Evolutionary conservation across 768 basidiomycete genomes (phyloP).

Genomic region (Trametes cinnabarina): DNA sequence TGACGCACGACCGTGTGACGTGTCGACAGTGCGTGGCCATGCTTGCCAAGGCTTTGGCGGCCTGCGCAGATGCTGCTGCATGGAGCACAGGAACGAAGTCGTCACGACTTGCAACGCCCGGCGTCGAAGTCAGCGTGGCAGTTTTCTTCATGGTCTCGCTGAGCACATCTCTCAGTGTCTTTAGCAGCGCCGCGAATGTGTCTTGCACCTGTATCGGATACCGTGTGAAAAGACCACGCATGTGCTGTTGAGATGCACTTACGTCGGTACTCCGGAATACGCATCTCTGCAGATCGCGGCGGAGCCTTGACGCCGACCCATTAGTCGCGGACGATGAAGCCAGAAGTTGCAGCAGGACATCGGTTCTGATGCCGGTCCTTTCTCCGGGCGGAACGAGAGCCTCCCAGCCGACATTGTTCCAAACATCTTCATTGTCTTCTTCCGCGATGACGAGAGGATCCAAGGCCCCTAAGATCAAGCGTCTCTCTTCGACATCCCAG

Average conservation of each 20-base stretch:
- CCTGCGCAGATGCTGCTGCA: background rate
- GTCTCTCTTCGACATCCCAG: constrained; percentile 64
- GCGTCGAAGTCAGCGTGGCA: constrained; percentile 20
- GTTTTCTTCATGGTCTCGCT: constrained; percentile 32
- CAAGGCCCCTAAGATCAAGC: constrained; percentile 61
- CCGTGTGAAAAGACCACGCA: background rate
- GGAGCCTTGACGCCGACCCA: constrained; percentile 21
- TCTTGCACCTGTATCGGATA: constrained; percentile 50
- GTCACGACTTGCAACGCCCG: constrained; percentile 48
- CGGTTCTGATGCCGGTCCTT: constrained; percentile 61
- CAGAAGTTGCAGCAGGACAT: constrained; percentile 43
- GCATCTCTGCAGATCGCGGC: constrained; percentile 48
- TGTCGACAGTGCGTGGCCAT: constrained; percentile 21
- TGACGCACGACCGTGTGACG: constrained; percentile 52
- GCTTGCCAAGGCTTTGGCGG: background rate
- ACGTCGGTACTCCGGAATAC: constrained; percentile 75
- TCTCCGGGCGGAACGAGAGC: constrained; percentile 48
- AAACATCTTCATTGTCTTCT: constrained; percentile 21
- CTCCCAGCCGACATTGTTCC: constrained; percentile 33
- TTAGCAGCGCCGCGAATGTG: constrained; percentile 33
- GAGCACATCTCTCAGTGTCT: constrained; percentile 42
- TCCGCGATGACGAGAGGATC: constrained; percentile 57
- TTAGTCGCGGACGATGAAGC: constrained; percentile 4
- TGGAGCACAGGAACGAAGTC: constrained; percentile 51
- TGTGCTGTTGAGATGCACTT: constrained; percentile 25